phyloP scores from a whole-genome alignment of 345 rosid species.

The Eutrema heterophyllum region DNA sequence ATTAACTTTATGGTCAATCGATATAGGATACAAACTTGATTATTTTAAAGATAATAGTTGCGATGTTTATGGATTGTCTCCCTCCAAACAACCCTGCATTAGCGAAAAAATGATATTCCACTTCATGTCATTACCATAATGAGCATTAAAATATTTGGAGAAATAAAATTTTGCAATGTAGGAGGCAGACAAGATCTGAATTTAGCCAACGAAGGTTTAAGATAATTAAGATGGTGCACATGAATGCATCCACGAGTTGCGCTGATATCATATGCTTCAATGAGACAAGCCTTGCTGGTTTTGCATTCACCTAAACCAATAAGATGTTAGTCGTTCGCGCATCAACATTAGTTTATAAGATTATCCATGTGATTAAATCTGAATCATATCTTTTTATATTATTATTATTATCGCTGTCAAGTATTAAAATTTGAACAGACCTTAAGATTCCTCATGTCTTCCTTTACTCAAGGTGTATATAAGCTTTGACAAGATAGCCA shows the following conservation, averaged over 20 bases:
- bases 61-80: not conserved
- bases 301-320: not conserved
- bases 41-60: not conserved
- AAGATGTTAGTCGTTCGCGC: not conserved
- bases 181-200: conserved; percentile 13
- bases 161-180: conserved; percentile 1
- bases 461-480: not conserved
- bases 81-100: not conserved
- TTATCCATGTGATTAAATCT: not conserved
- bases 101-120: not conserved
- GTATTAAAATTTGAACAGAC: not conserved
- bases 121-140: not conserved
- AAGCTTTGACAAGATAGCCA: not conserved
- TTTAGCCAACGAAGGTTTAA: not conserved
- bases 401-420: not conserved
- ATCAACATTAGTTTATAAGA: not conserved
- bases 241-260: conserved; percentile 6
- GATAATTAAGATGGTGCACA: not conserved
- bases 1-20: too few relatives aligned
- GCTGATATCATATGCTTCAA: not conserved
- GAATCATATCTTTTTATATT: not conserved
- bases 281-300: not conserved
- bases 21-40: too few relatives aligned
- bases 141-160: not conserved
- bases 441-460: not conserved